Evolutionary conservation across 345 rosid species (phyloP).

Genomic region (Eucalyptus leucophloia): DNA sequence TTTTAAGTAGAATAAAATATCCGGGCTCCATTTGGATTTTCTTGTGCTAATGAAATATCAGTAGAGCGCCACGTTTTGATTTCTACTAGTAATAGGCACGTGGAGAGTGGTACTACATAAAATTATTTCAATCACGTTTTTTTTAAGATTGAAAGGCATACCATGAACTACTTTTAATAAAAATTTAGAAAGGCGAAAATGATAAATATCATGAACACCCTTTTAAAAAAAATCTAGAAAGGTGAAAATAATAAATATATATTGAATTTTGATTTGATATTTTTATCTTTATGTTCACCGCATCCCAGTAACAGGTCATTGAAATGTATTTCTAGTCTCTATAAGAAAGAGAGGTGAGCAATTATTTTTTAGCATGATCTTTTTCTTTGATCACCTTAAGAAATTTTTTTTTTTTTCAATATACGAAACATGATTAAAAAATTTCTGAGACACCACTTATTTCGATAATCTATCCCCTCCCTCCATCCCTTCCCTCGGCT

Average conservation of each 20-base stretch:
- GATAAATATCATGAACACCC: too few relatives aligned
- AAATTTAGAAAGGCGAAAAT: too few relatives aligned
- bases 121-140: not conserved
- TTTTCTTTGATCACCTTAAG: not conserved
- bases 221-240: too few relatives aligned
- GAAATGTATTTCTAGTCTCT: not conserved
- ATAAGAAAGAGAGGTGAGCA: not conserved
- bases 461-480: not conserved
- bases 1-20: not conserved
- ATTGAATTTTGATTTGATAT: not conserved
- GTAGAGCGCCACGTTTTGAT: not conserved
- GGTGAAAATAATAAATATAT: too few relatives aligned
- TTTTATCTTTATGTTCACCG: not conserved
- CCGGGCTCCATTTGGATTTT: not conserved
- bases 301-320: accelerated
- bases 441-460: not conserved
- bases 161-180: not conserved
- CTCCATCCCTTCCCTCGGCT: not conserved
- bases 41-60: not conserved
- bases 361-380: not conserved
- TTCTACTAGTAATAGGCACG: not conserved
- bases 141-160: not conserved
- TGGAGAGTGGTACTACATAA: not conserved
- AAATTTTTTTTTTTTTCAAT: not conserved
- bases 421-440: not conserved